Evolutionary conservation across 169 alveolate species (phyloP).

Genomic region (Theileria orientalis): DNA sequence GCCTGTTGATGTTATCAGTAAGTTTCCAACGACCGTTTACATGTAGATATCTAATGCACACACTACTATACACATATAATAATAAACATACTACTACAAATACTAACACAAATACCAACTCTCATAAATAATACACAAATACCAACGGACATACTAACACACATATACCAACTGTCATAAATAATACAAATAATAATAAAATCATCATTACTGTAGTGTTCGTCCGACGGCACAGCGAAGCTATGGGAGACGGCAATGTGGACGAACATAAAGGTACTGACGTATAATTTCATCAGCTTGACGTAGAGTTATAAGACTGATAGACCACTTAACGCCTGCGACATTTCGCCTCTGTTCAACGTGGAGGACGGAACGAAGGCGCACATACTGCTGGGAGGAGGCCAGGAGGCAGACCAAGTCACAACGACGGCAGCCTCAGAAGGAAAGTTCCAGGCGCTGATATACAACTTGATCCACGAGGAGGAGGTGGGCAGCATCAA

Average conservation of each 20-base stretch:
- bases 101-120: too few relatives aligned
- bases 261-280: conserved; percentile 75
- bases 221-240: conserved; percentile 86
- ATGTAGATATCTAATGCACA: too few relatives aligned
- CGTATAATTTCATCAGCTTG: neutral
- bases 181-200: neutral
- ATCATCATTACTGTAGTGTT: conserved; percentile 52
- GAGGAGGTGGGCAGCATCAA: conserved; percentile 89
- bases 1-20: conserved; percentile 81
- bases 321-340: conserved; percentile 86
- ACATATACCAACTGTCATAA: neutral
- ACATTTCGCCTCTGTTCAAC: conserved; percentile 81
- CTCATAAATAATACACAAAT: too few relatives aligned
- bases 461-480: conserved; percentile 88
- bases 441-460: conserved; percentile 92
- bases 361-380: conserved; percentile 68
- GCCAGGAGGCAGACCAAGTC: conserved; percentile 88
- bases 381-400: conserved; percentile 87
- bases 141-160: too few relatives aligned
- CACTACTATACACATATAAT: too few relatives aligned
- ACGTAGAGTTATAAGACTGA: conserved; percentile 80
- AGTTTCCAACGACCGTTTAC: neutral
- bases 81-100: too few relatives aligned
- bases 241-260: conserved; percentile 82
- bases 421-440: conserved; percentile 87